Evolutionary conservation across 805 yeast species (phyloP).

Genomic region (Scheffersomyces amazonensis): DNA sequence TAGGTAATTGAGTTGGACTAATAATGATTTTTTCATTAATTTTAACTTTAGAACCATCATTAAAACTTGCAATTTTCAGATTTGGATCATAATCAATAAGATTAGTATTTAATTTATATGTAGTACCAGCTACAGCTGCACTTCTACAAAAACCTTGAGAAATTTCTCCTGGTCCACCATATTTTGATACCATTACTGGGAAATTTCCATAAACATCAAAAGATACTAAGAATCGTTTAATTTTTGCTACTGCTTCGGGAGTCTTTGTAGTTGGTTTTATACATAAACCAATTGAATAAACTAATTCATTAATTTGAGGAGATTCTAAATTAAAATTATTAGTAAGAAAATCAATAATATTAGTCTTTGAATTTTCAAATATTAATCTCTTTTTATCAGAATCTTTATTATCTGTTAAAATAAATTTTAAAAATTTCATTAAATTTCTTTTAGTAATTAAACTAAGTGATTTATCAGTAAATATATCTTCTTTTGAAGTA

Average conservation of each 20-base stretch:
- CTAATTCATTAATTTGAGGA: constrained; percentile 79
- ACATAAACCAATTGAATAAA: constrained; percentile 82
- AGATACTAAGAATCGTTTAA: constrained; percentile 78
- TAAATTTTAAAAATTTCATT: constrained; percentile 91
- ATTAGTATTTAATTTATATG: constrained; percentile 76
- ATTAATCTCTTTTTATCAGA: constrained; percentile 57
- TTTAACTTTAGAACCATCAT: constrained; percentile 71
- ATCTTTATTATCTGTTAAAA: constrained; percentile 56
- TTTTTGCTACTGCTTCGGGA: constrained; percentile 73
- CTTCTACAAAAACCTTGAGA: constrained; percentile 96
- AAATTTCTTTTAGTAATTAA: constrained; percentile 74
- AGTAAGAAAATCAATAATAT: constrained; percentile 58
- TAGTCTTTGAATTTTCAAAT: constrained; percentile 50
- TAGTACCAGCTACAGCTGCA: constrained; percentile 97
- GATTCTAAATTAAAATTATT: constrained; percentile 66
- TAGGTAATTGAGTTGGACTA: constrained; percentile 63
- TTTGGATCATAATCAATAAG: constrained; percentile 63
- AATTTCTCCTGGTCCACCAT: constrained; percentile 94
- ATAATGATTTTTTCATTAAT: constrained; percentile 78
- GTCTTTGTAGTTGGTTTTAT: constrained; percentile 59
- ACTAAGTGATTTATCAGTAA: constrained; percentile 79
- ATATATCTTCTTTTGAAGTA: constrained; percentile 83
- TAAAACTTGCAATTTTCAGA: constrained; percentile 63
- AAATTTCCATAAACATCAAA: constrained; percentile 92
- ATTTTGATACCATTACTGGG: constrained; percentile 88